These are phyloP conservation scores for Pseudogymnoascus verrucosus DNA, from an alignment of 2,329 filamentous ascomycete species.

Conservation along the genomic window DNA sequence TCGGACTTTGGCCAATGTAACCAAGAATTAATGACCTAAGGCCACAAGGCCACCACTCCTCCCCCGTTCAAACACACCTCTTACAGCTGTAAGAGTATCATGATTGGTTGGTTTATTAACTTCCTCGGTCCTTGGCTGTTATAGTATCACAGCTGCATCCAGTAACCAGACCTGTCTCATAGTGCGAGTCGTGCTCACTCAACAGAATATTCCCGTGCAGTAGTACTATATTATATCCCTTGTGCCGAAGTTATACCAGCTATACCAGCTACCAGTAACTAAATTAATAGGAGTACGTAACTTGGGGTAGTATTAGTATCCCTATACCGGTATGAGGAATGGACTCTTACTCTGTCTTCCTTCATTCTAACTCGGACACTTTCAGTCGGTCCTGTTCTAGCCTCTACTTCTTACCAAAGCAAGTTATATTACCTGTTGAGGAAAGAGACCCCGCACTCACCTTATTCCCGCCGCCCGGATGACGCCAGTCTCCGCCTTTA, in stretches of 20 bases:
- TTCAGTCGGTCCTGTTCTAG: neutral
- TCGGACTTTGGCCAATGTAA: neutral
- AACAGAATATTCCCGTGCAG: neutral
- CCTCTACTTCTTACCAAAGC: neutral
- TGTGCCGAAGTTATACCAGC: neutral
- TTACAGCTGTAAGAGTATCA: neutral
- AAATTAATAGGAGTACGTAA: neutral
- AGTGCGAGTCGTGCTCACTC: neutral
- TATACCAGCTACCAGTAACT: neutral
- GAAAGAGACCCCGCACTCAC: neutral
- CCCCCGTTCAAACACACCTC: neutral
- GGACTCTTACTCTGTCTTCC: too few relatives aligned
- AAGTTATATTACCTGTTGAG: neutral
- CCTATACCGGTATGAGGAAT: neutral
- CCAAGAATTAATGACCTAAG: neutral
- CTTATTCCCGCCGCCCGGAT: neutral
- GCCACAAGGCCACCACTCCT: neutral
- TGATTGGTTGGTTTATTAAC: neutral
- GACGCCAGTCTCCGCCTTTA: conserved; percentile 3
- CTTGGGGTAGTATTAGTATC: too few relatives aligned
- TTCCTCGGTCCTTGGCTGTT: neutral
- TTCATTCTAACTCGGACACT: too few relatives aligned
- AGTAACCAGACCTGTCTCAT: neutral
- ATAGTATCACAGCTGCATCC: neutral
- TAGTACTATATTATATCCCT: neutral